Evolutionary conservation across 2,329 filamentous ascomycete genomes (phyloP), one percentile per base, ranked within the genome.

Genomic region (Neophaeococcomyces mojaviensis): DNA sequence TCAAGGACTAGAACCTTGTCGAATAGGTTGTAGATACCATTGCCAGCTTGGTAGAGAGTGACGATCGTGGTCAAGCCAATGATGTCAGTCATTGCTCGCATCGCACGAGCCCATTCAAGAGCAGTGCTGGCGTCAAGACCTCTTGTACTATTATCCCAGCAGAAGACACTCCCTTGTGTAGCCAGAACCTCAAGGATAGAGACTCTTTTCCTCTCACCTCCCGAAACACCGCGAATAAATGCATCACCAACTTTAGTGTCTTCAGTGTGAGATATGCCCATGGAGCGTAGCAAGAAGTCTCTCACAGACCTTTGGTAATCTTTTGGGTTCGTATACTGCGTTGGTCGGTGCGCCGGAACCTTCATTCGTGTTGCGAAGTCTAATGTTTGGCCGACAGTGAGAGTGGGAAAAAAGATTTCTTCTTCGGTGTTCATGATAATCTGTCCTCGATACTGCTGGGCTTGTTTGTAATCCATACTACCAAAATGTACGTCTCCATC

Each of bases 1-100:
- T 85, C 80, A 3, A 86, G 70, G 7, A 86, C 73, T 0, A 85
- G 68, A 0, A 84, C 80, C 57, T 85, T 86, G 59, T 86, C 81
- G 58, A 86, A 85, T 0, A 81, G 69, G 20, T 82, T 68, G 59
- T 83, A 84, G 48, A 86, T 84, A 19, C 75, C 78, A 46, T 86
- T 82, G 4, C 79, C 79, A 2, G 82, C 82, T 58, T 86, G 82
- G 58, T 86, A 86, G 0, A 84, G 67, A 0, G 79, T 82, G 10
- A 82, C 77, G 38, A 83, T 77, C 0, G 78, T 74, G 0, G 78
- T 67, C 3, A 82, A 64, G 0, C 78, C 77, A 3, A 78, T 64
- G 1, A 80, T 71, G 50, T 84, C 78, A 0, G 81, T 83, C 72
- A 84, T 69, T 4, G 77, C 73, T 6, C 81, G 69, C n/a, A 84